Conservation (phyloP, 768 basidiomycete genomes). For the Lentinula raphanica region DNA sequence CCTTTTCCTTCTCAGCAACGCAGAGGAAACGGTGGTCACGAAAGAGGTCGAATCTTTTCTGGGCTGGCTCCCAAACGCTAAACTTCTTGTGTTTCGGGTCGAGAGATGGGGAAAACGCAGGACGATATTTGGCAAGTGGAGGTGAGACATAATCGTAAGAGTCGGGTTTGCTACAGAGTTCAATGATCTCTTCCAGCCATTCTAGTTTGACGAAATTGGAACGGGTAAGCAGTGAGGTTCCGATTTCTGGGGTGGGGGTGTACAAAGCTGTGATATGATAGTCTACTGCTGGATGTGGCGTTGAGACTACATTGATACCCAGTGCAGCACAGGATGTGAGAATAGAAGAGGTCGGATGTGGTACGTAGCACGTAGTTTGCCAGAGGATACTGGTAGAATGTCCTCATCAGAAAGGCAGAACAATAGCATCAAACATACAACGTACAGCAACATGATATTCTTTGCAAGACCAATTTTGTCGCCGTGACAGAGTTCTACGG, state of each 20-base stretch:
- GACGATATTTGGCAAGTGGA: constrained; percentile 56
- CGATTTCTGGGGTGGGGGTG: constrained; percentile 42
- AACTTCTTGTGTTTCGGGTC: constrained; percentile 42
- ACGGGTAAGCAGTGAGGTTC: constrained; percentile 54
- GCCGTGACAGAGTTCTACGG: constrained; percentile 44
- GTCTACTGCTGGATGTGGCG: constrained; percentile 35
- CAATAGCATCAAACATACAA: constrained; percentile 4
- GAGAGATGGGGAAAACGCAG: constrained; percentile 49
- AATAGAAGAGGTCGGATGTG: constrained; percentile 31
- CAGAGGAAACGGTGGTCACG: constrained; percentile 52
- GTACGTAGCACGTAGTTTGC: constrained; percentile 46
- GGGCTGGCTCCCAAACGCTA: constrained; percentile 64
- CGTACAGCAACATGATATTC: constrained; percentile 43
- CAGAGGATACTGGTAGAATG: not conserved
- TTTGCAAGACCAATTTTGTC: constrained; percentile 46
- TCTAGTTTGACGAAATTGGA: constrained; percentile 58
- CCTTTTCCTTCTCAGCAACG: constrained; percentile 49
- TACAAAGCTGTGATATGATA: constrained; percentile 59
- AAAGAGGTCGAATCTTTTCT: constrained; percentile 55
- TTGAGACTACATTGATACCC: constrained; percentile 56
- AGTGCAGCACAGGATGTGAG: constrained; percentile 43
- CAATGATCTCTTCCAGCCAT: constrained; percentile 60
- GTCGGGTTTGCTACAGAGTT: constrained; percentile 9
- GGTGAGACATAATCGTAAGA: constrained; percentile 38
- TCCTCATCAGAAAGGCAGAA: not conserved